Percentiles rank a stretch among this genome's conserved stretches.
phyloP scores from a whole-genome alignment of 805 yeast genomes.

The Yamadazyma insecticola region DNA sequence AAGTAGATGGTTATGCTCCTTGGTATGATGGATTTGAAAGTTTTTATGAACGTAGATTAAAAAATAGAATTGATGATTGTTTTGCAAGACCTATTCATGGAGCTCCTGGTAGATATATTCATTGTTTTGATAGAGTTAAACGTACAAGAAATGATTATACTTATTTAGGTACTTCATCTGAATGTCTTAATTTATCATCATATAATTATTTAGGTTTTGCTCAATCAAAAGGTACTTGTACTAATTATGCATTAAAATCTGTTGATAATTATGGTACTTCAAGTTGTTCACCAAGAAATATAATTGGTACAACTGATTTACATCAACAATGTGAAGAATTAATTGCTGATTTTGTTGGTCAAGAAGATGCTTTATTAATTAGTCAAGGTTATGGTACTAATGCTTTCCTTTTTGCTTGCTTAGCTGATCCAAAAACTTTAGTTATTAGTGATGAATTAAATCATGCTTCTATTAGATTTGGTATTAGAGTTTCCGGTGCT shows the following conservation, averaged over 20 bases:
- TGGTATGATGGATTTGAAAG: conserved; percentile 92
- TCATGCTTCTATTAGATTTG: conserved; percentile 94
- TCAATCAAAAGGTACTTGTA: conserved; percentile 88
- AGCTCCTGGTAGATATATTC: conserved; percentile 90
- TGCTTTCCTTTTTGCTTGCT: conserved; percentile 76
- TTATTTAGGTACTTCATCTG: conserved; percentile 70
- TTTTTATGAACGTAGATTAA: conserved; percentile 89
- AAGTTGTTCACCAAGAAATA: conserved; percentile 70
- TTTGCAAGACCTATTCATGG: conserved; percentile 96
- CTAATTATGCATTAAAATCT: conserved; percentile 64
- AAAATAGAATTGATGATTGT: conserved; percentile 87
- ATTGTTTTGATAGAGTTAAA: conserved; percentile 75
- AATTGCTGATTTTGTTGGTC: conserved; percentile 83
- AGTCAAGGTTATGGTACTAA: conserved; percentile 97
- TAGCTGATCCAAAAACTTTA: conserved; percentile 82
- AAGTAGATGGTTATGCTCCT: conserved; percentile 90
- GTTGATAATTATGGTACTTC: conserved; percentile 72
- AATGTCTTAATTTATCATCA: conserved; percentile 81
- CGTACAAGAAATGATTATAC: conserved; percentile 58
- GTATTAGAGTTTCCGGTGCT: conserved; percentile 89
- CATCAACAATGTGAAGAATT: conserved; percentile 70
- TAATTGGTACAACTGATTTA: conserved; percentile 71
- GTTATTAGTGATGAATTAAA: conserved; percentile 92
- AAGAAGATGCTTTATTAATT: conserved; percentile 79
- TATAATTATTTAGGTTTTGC: conserved; percentile 97